Evolutionary conservation across 1,284 basidiomycete genomes (phyloP), one percentile per base, ranked within the genome.

Genomic region (Wolfiporia cocos): DNA sequence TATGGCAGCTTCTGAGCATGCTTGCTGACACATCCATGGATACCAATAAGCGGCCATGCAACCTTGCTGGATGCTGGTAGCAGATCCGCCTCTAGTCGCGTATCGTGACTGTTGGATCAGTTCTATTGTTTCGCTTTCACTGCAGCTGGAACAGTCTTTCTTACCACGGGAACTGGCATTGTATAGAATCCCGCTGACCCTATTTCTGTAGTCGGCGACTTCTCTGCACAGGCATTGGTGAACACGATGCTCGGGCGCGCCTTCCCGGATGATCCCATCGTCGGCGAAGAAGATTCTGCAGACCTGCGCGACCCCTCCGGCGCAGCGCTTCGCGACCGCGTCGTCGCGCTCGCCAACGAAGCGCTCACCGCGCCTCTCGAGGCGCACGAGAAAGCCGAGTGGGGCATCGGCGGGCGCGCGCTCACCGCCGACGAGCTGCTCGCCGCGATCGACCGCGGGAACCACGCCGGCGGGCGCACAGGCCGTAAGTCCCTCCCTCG

Each of bases 241-340:
- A 88, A 86, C 48, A 78, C 83, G 33, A 84, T 96, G 51, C 74
- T 92, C 21, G 58, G 65, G 11, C 69, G 70, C 14, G 79, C 86
- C 4, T 98, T 95, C 66, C 92, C 93, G 0, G 54, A 74, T 1
- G 94, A 98, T 65, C 77, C 77, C 14, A 92, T 99, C 58, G 86
- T 99, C 24, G 96, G 94, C 23, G 96, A 99, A 66, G 96, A 99
- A 66, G 92, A 97, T 61, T 84, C 94, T 0, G 71, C 76, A 0
- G 92, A 94, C 48, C 66, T 97, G 6, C 77, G 87, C 9, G 58
- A 58, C 2, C 74, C 74, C 14, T 66, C 68, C 6, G 74, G 72
- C 23, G 64, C 62, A 14, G 64, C 62, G 1, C 66, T 96, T 46
- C 64, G 81, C 21, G 69, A 78, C 21, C 78, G 90, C 39, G 88